Evolutionary conservation across 1,284 basidiomycete species (phyloP).

Genomic region (Heterobasidion annosum): DNA sequence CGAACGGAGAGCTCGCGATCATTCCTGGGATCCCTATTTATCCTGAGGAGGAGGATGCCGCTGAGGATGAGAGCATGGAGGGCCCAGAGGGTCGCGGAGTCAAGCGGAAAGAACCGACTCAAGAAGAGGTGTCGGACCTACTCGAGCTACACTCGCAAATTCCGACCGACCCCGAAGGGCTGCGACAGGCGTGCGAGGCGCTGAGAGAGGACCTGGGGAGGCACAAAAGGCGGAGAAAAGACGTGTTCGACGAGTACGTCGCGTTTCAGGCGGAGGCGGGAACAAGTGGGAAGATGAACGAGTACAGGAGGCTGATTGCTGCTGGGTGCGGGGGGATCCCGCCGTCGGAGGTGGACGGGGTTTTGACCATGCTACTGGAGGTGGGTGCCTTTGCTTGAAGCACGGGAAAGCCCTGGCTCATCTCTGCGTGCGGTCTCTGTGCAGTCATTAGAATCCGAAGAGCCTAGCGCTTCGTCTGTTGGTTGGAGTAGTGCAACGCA

Average conservation of each 20-base stretch:
- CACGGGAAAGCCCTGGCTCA: background rate
- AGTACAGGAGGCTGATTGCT: constrained; percentile 81
- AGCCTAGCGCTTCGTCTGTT: constrained; percentile 47
- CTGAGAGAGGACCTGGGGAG: constrained; percentile 58
- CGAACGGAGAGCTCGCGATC: constrained; percentile 37
- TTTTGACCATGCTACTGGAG: constrained; percentile 78
- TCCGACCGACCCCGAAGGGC: constrained; percentile 46
- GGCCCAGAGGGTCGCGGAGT: constrained; percentile 27
- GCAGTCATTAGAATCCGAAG: constrained; percentile 67
- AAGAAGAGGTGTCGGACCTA: constrained; percentile 60
- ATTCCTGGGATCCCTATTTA: constrained; percentile 6
- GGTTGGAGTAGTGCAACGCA: constrained; percentile 24
- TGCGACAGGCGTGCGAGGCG: constrained; percentile 51
- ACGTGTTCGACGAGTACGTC: constrained; percentile 67
- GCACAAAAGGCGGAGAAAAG: constrained; percentile 58
- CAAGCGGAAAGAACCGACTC: constrained; percentile 38
- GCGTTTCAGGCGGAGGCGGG: constrained; percentile 82
- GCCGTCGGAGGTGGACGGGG: constrained; percentile 75
- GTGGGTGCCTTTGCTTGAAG: constrained; percentile 29
- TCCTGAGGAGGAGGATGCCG: constrained; percentile 13
- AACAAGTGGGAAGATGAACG: constrained; percentile 79
- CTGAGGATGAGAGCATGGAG: constrained; percentile 29
- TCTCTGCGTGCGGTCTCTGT: constrained; percentile 4
- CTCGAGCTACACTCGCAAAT: constrained; percentile 44
- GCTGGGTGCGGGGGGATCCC: constrained; percentile 87